Conservation (phyloP, 2,329 filamentous ascomycete genomes). For the Aspergillus tamarii region DNA sequence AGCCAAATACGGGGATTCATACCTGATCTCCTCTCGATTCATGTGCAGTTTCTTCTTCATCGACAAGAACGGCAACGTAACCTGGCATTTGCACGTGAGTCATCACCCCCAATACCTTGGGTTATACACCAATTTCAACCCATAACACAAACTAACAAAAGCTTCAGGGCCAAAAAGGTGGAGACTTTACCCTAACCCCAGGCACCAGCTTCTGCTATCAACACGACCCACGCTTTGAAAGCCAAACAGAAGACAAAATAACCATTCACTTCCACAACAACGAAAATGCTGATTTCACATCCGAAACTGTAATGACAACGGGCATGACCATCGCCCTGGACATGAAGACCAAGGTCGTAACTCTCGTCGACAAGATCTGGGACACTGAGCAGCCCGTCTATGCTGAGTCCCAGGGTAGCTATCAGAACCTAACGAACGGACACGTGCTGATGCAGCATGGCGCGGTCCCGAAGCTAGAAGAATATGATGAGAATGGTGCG, state of each 20-base stretch:
- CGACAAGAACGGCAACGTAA: constrained; percentile 27
- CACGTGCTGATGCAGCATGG: constrained; percentile 37
- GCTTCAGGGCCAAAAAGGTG: constrained; percentile 27
- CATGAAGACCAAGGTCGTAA: constrained; percentile 22
- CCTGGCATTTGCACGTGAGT: constrained; percentile 30
- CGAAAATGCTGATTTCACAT: constrained; percentile 23
- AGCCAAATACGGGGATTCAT: constrained; percentile 25
- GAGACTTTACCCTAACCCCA: constrained; percentile 25
- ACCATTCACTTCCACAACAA: constrained; percentile 35
- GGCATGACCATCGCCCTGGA: constrained; percentile 28
- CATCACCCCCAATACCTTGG: not conserved
- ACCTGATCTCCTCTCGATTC: constrained; percentile 26
- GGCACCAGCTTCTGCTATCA: constrained; percentile 32
- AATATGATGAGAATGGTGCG: constrained; percentile 31
- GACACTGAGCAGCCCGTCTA: constrained; percentile 28
- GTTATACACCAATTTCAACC: not conserved
- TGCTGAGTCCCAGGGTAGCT: constrained; percentile 31
- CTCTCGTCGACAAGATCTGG: constrained; percentile 21
- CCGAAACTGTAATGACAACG: constrained; percentile 20
- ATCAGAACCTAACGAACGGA: constrained; percentile 25
- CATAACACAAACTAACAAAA: not conserved
- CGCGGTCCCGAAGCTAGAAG: constrained; percentile 35
- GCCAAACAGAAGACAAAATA: constrained; percentile 30
- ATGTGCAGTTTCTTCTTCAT: constrained; percentile 30
- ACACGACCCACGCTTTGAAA: constrained; percentile 36